These are phyloP conservation scores for Tetracentron sinense DNA, from an alignment of 164 flowering plant genomes.

Conservation along the genomic window DNA sequence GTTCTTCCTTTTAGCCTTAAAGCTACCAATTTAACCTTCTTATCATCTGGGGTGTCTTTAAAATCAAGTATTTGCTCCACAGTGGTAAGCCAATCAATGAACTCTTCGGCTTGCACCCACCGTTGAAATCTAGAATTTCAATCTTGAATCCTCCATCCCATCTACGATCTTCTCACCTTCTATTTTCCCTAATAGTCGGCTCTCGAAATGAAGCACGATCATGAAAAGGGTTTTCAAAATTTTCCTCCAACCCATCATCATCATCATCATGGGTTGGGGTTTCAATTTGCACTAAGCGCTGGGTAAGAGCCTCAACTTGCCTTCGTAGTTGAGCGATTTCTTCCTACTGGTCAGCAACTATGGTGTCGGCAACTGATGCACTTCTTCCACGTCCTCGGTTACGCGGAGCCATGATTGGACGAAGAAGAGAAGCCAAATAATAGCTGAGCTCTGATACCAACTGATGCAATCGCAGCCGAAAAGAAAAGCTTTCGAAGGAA, in stretches of 20 bases:
- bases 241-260: neutral
- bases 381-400: neutral
- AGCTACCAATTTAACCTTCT: constrained; percentile 1
- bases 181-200: neutral
- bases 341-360: neutral
- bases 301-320: neutral
- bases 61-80: neutral
- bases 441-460: too few relatives aligned
- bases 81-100: too few relatives aligned
- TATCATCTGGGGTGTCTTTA: neutral
- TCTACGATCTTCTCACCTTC: neutral
- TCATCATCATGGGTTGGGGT: neutral
- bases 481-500: too few relatives aligned
- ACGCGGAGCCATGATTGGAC: neutral
- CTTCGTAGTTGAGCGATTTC: neutral
- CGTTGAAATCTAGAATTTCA: too few relatives aligned
- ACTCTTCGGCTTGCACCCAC: neutral
- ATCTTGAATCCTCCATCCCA: too few relatives aligned
- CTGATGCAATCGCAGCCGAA: too few relatives aligned
- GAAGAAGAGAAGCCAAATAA: too few relatives aligned
- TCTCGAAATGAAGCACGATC: neutral
- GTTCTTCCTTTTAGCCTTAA: neutral
- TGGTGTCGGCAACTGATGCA: neutral
- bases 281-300: neutral
- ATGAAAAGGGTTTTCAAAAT: neutral